Conservation (phyloP, 1,284 basidiomycete genomes). For the Tilletiaria anomala region DNA sequence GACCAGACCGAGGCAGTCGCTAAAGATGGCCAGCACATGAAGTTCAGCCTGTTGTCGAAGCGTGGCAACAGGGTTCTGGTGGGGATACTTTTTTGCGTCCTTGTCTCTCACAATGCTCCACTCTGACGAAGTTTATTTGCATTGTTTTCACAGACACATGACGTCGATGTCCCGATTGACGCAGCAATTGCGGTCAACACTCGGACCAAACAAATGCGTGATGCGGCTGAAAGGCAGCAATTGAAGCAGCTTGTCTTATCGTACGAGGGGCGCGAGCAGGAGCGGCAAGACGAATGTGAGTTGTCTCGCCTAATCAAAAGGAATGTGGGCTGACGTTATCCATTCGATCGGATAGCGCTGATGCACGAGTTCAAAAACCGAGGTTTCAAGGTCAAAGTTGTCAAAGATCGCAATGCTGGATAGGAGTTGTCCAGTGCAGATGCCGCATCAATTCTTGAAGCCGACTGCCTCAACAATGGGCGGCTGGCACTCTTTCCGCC, state of each 20-base stretch:
- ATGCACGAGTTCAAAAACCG: no score
- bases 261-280: conserved; percentile 41
- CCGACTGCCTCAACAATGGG: no score
- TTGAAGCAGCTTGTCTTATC: conserved; percentile 33
- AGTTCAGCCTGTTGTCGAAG: conserved; percentile 84
- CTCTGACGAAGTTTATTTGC: neutral
- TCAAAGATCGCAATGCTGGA: no score
- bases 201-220: conserved; percentile 23
- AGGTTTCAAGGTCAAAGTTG: no score
- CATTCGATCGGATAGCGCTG: no score
- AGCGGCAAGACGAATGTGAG: conserved; percentile 2
- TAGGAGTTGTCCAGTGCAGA: no score
- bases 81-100: no score
- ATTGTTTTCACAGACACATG: conserved; percentile 10
- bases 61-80: conserved; percentile 85
- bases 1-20: conserved; percentile 36
- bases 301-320: neutral
- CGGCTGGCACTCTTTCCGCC: no score
- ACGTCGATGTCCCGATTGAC: conserved; percentile 22
- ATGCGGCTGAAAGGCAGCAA: conserved; percentile 27
- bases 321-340: no score
- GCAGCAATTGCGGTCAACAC: conserved; percentile 30
- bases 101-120: no score
- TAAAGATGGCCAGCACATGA: conserved; percentile 52
- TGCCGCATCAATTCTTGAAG: no score